Conservation (phyloP, 225 moss, liverwort and hornwort species). For the Neckera pumila region DNA sequence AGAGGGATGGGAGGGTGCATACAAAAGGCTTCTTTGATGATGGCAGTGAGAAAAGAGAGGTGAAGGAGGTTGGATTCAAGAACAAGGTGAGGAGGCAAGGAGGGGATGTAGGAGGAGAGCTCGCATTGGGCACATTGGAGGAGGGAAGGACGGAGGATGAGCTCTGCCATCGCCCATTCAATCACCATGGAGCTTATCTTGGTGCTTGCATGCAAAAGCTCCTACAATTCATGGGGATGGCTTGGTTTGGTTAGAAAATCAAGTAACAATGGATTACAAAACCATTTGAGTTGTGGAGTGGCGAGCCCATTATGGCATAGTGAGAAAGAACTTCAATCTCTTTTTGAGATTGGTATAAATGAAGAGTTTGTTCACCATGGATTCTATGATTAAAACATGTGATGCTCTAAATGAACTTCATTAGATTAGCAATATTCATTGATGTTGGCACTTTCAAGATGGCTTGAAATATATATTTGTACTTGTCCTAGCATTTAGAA, state of each 20-base stretch:
- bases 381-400: too few relatives aligned
- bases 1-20: conserved; percentile 9
- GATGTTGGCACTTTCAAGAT: rapidly evolving
- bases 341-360: too few relatives aligned
- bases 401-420: not conserved
- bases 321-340: too few relatives aligned
- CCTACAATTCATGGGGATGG: not conserved
- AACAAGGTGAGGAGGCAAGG: not conserved
- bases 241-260: rapidly evolving
- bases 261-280: too few relatives aligned
- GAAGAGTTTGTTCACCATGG: too few relatives aligned
- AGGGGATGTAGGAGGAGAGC: not conserved
- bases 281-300: too few relatives aligned
- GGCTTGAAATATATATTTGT: not conserved
- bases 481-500: not conserved
- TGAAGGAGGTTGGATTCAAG: conserved; percentile 16
- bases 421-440: too few relatives aligned
- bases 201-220: conserved; percentile 23
- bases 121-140: not conserved
- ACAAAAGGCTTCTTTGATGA: not conserved
- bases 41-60: too few relatives aligned
- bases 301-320: too few relatives aligned
- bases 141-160: conserved; percentile 3
- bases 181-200: conserved; percentile 11
- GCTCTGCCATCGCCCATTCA: conserved; percentile 38